phyloP scores from a whole-genome alignment of 2,329 filamentous ascomycete species.

The Aschersonia sp. region DNA sequence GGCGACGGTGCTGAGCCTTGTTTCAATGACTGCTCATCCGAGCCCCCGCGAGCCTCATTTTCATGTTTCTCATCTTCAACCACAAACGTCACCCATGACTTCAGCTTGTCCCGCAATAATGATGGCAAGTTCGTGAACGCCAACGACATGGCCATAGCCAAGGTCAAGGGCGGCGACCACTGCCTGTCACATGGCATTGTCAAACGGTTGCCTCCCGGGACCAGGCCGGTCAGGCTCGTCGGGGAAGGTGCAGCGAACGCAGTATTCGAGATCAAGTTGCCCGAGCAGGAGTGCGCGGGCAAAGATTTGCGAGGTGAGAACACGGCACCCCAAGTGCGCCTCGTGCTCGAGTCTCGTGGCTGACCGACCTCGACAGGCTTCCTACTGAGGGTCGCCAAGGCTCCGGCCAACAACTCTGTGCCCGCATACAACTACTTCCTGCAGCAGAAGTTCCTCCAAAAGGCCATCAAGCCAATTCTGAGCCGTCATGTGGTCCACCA shows the following conservation, averaged over 20 bases:
- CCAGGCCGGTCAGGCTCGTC: constrained; percentile 25
- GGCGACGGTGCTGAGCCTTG: constrained; percentile 7
- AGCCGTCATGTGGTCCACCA: constrained; percentile 19
- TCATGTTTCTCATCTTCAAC: constrained; percentile 6
- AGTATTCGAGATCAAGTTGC: constrained; percentile 46
- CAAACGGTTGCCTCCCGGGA: constrained; percentile 18
- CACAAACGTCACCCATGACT: constrained; percentile 1
- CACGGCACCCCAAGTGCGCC: neutral
- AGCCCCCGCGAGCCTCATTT: constrained; percentile 4
- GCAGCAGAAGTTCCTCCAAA: constrained; percentile 21
- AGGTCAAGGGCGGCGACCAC: constrained; percentile 5
- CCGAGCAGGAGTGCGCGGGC: constrained; percentile 15
- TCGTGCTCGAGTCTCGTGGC: neutral
- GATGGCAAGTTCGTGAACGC: constrained; percentile 10
- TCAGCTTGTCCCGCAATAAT: constrained; percentile 4
- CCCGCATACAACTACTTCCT: constrained; percentile 21
- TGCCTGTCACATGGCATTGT: constrained; percentile 7
- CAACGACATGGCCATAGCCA: constrained; percentile 11
- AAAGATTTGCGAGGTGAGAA: constrained; percentile 20
- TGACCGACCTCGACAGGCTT: constrained; percentile 11
- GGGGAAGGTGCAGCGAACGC: constrained; percentile 66
- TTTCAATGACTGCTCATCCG: constrained; percentile 7
- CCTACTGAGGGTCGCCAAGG: constrained; percentile 25
- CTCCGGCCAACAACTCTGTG: constrained; percentile 13
- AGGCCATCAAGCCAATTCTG: constrained; percentile 18